phyloP scores from a whole-genome alignment of 257 asterid species.

The Solanum virginianum region DNA sequence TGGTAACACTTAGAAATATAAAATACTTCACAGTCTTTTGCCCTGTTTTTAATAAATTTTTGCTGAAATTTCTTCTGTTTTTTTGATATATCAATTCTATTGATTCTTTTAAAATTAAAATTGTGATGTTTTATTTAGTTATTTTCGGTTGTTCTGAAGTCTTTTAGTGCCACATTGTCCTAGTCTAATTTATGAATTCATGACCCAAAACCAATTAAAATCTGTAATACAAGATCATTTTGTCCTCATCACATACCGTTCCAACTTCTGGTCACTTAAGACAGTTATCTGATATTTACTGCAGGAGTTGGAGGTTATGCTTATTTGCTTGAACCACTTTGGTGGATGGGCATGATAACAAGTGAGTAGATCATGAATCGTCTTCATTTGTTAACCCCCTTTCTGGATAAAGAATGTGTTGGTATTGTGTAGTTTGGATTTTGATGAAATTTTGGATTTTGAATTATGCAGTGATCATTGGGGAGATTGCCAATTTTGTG shows the following conservation, averaged over 20 bases:
- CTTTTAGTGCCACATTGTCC: not conserved
- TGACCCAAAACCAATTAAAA: not conserved
- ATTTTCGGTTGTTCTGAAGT: not conserved
- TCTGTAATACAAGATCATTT: not conserved
- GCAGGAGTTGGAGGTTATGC: conserved; percentile 16
- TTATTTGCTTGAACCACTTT: conserved; percentile 13
- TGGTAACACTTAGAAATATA: not conserved
- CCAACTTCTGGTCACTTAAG: not conserved
- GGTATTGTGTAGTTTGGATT: not conserved
- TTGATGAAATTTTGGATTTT: not conserved
- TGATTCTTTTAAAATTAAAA: not conserved
- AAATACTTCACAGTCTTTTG: not conserved
- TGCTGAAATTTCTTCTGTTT: not conserved
- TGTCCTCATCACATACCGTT: not conserved
- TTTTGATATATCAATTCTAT: not conserved
- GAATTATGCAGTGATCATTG: conserved; percentile 42
- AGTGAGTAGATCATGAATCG: conserved; percentile 1
- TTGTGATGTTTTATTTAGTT: not conserved
- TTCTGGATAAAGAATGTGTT: not conserved
- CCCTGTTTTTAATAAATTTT: not conserved
- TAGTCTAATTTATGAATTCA: not conserved
- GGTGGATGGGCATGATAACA: conserved; percentile 17
- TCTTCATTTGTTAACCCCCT: not conserved
- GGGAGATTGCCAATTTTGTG: conserved; percentile 60
- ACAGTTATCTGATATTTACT: not conserved